These are phyloP conservation scores for Acacia concinna DNA, from an alignment of 331 rosid genomes.

Conservation along the genomic window DNA sequence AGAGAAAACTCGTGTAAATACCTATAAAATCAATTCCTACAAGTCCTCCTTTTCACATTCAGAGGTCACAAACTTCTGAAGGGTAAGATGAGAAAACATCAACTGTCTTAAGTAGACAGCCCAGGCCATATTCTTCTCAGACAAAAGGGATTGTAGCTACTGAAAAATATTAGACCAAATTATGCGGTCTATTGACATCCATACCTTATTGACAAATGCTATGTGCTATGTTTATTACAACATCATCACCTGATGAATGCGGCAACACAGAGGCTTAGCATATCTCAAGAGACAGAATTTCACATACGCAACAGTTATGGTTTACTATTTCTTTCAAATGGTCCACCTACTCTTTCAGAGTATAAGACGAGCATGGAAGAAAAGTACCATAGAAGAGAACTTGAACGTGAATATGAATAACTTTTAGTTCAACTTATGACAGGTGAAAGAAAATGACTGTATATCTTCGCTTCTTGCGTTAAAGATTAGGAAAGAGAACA, in stretches of 20 bases:
- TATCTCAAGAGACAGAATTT: neutral
- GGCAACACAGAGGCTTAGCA: neutral
- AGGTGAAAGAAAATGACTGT: conserved; percentile 16
- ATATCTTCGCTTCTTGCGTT: neutral
- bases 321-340: neutral
- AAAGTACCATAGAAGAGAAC: neutral
- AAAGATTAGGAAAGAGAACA: neutral
- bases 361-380: neutral
- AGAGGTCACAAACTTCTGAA: neutral
- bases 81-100: neutral
- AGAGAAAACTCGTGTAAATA: neutral
- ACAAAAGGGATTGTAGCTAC: neutral
- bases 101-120: neutral
- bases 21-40: neutral
- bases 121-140: conserved; percentile 5
- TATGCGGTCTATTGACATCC: neutral
- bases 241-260: neutral
- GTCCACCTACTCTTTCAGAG: conserved; percentile 7
- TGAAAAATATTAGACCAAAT: neutral
- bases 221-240: neutral
- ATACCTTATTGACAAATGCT: neutral
- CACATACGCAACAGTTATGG: neutral
- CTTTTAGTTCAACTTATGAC: conserved; percentile 22
- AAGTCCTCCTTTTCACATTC: neutral
- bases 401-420: neutral